A percentile compares a stretch with the other conserved stretches of the same genome.
Evolutionary conservation across 192 early-diverging fungal species (phyloP).

Genomic region (Lunasporangiospora selenospora): DNA sequence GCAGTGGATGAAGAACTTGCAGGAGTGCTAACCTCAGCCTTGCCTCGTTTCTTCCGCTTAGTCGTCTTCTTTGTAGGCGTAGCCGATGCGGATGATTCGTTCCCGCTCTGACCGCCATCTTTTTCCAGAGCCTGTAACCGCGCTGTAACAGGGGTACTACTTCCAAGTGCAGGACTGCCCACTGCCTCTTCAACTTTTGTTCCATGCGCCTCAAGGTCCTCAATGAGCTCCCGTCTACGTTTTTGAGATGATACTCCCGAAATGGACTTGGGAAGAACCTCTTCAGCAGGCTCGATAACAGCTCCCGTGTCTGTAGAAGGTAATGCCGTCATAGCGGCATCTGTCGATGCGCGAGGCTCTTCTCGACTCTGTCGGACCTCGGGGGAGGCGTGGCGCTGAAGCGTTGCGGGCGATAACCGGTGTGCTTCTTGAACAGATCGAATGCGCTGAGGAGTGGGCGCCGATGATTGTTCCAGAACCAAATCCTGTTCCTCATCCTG

Average conservation of each 20-base stretch:
- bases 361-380: neutral
- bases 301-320: too few species aligned
- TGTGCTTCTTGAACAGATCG: neutral
- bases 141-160: too few species aligned
- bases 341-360: too few species aligned
- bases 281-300: too few species aligned
- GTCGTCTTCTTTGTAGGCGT: conserved; percentile 8
- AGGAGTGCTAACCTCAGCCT: conserved; percentile 5
- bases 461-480: conserved; percentile 42
- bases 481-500: conserved; percentile 26
- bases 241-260: conserved; percentile 32
- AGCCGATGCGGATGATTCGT: too few species aligned
- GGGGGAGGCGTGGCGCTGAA: neutral
- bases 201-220: too few species aligned
- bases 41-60: conserved; percentile 32
- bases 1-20: neutral
- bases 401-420: neutral
- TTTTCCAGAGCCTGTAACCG: too few species aligned
- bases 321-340: too few species aligned
- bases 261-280: too few species aligned
- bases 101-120: too few species aligned
- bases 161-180: too few species aligned
- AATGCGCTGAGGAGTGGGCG: conserved; percentile 2
- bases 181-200: too few species aligned
- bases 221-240: conserved; percentile 27